Base-by-base conservation (phyloP, 306 rosid species). In the Glycine tomentella region DNA sequence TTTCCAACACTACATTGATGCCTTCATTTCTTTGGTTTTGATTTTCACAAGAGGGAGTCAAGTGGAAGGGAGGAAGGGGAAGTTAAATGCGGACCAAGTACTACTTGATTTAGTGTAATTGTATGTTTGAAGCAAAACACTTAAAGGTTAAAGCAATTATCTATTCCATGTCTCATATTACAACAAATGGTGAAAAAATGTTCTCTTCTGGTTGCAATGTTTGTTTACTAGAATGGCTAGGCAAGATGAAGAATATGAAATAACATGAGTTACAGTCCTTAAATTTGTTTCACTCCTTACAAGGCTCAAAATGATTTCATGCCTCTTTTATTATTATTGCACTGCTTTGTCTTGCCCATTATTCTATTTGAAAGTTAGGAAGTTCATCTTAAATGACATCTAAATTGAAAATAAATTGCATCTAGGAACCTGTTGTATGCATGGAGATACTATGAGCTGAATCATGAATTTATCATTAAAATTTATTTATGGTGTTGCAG, bases 181-280 rank as follows among this genome's bases (percentile, higher is more conserved):
- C 3, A n/a, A 53, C 59, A 53, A 6, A 53, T 42, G 9, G 46
- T 42, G 46, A 42, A 42, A 42, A 7, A 7, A 6, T 8, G 8
- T 3, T 4, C 2, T 42, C 46, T 42, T 1, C 46, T 6, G 46
- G 46, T 7, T 7, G 46, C 46, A 42, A 42, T 42, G 9, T 7
- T 42, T 42, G 9, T 42, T 42, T 42, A 42, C 9, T 42, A 7
- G 46, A 9, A 42, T 42, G 59, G 59, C 59, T n/a, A n/a, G 59
- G 9, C 20, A 53, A 53, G 20, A 14, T 52, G 46, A 42, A 42
- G 58, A n/a, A 63, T 6, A 38, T 72, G 61, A 68, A 81, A 69
- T 69, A 69, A 9, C 69, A 52, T 58, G 82, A 66, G 72, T 57
- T 68, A 58, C 58, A 13, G 15, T 68, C 63, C 31, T 70, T 56